Conservation (phyloP, 2,329 filamentous ascomycete genomes). For the Grosmannia serpens region DNA sequence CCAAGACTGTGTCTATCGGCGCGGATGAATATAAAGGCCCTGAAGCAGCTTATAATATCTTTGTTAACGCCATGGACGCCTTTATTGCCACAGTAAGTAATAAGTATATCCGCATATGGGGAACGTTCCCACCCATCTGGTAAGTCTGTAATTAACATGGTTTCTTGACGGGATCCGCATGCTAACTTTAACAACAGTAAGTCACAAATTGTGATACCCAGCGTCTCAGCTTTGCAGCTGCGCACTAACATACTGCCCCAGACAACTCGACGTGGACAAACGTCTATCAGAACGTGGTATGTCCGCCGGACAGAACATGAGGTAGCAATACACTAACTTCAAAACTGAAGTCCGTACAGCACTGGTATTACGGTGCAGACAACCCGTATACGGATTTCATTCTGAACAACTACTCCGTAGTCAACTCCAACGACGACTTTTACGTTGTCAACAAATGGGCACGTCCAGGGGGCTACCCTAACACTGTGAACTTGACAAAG, state of each 20-base stretch:
- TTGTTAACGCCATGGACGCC: constrained; percentile 38
- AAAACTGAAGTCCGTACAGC: constrained; percentile 30
- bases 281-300: constrained; percentile 27
- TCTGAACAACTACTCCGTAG: constrained; percentile 32
- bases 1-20: constrained; percentile 42
- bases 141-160: background rate
- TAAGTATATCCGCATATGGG: constrained; percentile 43
- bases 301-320: background rate
- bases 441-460: constrained; percentile 37
- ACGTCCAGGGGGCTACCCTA: constrained; percentile 27
- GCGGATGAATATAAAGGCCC: constrained; percentile 40
- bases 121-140: constrained; percentile 34
- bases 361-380: constrained; percentile 44
- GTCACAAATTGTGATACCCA: too few species aligned
- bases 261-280: constrained; percentile 18
- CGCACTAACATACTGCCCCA: background rate
- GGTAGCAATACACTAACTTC: background rate
- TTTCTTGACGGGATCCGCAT: background rate
- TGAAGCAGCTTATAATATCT: constrained; percentile 36
- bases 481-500: constrained; percentile 30
- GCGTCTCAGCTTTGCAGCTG: too few species aligned
- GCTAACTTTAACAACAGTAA: background rate
- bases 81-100: constrained; percentile 28
- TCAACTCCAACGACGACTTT: constrained; percentile 43
- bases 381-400: constrained; percentile 33